Conservation (phyloP, 176 grass and related monocot species). For the Zoysia japonica region DNA sequence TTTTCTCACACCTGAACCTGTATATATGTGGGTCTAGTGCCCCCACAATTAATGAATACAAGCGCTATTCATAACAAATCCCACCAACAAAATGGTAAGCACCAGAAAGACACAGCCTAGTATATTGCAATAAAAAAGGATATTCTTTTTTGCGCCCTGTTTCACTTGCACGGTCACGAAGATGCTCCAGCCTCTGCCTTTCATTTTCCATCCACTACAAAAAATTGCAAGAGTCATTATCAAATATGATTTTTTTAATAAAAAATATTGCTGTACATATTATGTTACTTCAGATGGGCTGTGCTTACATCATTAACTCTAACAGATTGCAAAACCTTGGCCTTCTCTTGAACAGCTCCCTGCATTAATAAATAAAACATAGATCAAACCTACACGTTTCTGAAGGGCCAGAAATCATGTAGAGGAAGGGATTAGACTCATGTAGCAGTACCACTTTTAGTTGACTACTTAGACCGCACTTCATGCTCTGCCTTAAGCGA, state of each 20-base stretch:
- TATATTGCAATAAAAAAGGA: constrained; percentile 63
- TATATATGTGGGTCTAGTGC: too few relatives aligned
- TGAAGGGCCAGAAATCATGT: constrained; percentile 24
- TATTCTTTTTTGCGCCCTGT: constrained; percentile 98
- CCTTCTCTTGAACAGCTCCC: constrained; percentile 83
- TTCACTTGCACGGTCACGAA: constrained; percentile 98
- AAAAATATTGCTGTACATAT: constrained; percentile 3
- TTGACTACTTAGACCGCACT: constrained; percentile 66
- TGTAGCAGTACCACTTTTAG: constrained; percentile 87
- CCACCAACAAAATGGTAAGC: background rate
- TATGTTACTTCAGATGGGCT: constrained; percentile 28
- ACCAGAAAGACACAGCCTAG: constrained; percentile 20
- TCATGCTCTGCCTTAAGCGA: constrained; percentile 88
- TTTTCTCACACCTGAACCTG: too few relatives aligned
- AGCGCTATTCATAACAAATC: too few relatives aligned
- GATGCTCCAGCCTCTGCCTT: constrained; percentile 75
- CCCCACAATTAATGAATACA: too few relatives aligned
- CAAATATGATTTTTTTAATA: constrained; percentile 31
- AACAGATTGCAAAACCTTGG: constrained; percentile 69
- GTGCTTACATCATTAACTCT: constrained; percentile 84
- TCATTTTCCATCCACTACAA: constrained; percentile 86
- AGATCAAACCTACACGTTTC: constrained; percentile 42
- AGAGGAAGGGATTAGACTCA: constrained; percentile 32
- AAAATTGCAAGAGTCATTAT: constrained; percentile 26
- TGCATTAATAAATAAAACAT: constrained; percentile 44